phyloP scores from a whole-genome alignment of 2,329 filamentous ascomycete species.

The Xylaria sp. region DNA sequence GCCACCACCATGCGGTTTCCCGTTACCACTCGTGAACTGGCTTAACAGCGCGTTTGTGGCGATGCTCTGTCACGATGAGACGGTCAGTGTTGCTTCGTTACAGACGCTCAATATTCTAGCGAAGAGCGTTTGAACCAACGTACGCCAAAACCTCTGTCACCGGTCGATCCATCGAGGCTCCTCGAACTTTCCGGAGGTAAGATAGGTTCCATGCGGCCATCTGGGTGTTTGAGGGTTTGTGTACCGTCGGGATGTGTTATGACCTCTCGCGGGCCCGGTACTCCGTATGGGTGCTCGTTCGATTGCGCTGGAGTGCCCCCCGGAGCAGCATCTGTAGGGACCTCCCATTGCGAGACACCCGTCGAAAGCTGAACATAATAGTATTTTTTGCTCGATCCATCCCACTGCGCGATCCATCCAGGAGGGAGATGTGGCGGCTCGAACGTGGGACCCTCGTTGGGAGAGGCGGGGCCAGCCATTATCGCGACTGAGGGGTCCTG shows the following conservation, averaged over 20 bases:
- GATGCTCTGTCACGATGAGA: slow-evolving; percentile 58
- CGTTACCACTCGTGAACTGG: slow-evolving; percentile 57
- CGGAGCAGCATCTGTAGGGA: slow-evolving; percentile 71
- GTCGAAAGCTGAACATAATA: slow-evolving; percentile 79
- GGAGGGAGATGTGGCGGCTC: slow-evolving; percentile 68
- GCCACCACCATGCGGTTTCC: slow-evolving; percentile 53
- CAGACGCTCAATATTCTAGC: slow-evolving; percentile 31
- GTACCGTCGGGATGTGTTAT: slow-evolving; percentile 71
- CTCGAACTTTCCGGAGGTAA: slow-evolving; percentile 61
- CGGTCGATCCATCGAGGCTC: slow-evolving; percentile 60
- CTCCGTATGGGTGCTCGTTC: slow-evolving; percentile 71
- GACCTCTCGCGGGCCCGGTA: slow-evolving; percentile 61
- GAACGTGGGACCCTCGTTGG: slow-evolving; percentile 68
- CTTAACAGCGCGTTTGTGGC: slow-evolving; percentile 67
- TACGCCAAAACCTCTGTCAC: slow-evolving; percentile 74
- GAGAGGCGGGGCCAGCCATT: slow-evolving; percentile 69
- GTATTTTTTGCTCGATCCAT: slow-evolving; percentile 71
- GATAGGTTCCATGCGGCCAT: slow-evolving; percentile 70
- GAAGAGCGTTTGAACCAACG: slow-evolving; percentile 50
- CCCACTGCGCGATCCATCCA: slow-evolving; percentile 78
- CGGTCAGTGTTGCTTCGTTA: slow-evolving; percentile 42
- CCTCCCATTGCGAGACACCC: slow-evolving; percentile 78
- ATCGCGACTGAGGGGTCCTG: slow-evolving; percentile 49
- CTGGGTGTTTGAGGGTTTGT: slow-evolving; percentile 68
- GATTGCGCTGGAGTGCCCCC: slow-evolving; percentile 67